These are phyloP conservation scores for Bryum argenteum DNA, from an alignment of 225 moss, liverwort and hornwort species.

Conservation along the genomic window DNA sequence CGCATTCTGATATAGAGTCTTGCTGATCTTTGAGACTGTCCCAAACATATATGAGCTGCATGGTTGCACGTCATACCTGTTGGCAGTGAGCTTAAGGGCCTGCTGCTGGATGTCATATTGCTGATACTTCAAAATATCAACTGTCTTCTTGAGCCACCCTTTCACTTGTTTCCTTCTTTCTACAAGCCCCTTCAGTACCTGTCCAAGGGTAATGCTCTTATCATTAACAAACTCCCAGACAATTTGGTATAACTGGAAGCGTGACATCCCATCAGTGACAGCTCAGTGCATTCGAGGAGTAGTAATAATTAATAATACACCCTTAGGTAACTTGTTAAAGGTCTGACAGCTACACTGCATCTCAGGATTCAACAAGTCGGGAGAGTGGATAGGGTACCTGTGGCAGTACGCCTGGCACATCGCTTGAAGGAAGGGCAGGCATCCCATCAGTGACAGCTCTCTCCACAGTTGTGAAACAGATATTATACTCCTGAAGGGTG, in stretches of 20 bases:
- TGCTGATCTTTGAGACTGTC: constrained; percentile 2
- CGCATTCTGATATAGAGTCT: background rate
- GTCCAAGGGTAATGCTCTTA: constrained; percentile 26
- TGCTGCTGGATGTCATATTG: constrained; percentile 99
- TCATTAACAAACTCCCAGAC: constrained; percentile 13
- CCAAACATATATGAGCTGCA: background rate
- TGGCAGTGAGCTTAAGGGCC: constrained; percentile 96
- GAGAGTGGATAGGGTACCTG: constrained; percentile 55
- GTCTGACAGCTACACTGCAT: constrained; percentile 12
- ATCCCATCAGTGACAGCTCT: constrained; percentile 73
- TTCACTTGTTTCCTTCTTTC: constrained; percentile 98
- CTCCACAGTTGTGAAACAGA: constrained; percentile 94
- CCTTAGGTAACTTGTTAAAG: constrained; percentile 1
- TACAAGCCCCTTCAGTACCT: constrained; percentile 94
- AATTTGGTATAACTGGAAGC: constrained; percentile 1
- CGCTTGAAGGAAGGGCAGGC: constrained; percentile 79
- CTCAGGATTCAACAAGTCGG: constrained; percentile 2
- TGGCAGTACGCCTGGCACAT: constrained; percentile 82
- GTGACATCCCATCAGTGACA: too few species aligned
- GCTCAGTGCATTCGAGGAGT: constrained; percentile 3
- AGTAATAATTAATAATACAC: background rate
- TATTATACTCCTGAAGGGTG: constrained; percentile 86
- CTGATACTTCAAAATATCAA: constrained; percentile 89
- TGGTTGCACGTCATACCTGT: constrained; percentile 57
- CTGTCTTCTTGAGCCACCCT: constrained; percentile 82